Percentiles rank a stretch among this genome's conserved stretches.
Evolutionary conservation across 1,284 basidiomycete species (phyloP).

Genomic region (Ustilago curta): DNA sequence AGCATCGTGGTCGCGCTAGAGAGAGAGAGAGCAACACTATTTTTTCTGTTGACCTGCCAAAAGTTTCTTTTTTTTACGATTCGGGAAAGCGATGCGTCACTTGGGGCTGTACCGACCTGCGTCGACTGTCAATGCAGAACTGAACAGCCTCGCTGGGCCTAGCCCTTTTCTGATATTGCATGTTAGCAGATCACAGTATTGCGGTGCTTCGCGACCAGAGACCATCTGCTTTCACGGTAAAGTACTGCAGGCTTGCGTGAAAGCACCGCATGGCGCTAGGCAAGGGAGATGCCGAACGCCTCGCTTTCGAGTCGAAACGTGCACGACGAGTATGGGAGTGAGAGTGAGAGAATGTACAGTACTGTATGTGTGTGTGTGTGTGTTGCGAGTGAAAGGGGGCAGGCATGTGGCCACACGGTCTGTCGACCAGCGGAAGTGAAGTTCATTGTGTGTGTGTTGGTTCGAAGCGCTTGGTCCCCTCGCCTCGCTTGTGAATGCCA

Average conservation of each 20-base stretch:
- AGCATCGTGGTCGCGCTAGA: not conserved
- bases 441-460: not conserved
- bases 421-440: not conserved
- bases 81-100: constrained; percentile 1
- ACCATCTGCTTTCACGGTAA: too few species aligned
- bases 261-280: too few species aligned
- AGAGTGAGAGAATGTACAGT: too few species aligned
- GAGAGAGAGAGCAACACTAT: constrained; percentile 1
- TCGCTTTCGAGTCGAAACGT: too few species aligned
- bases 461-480: not conserved
- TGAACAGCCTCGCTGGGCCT: constrained; percentile 1
- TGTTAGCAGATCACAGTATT: too few species aligned
- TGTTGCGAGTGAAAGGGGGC: too few species aligned
- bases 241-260: too few species aligned
- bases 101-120: not conserved
- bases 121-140: not conserved
- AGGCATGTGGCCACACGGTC: not conserved
- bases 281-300: too few species aligned
- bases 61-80: not conserved
- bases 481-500: constrained; percentile 4
- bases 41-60: not conserved
- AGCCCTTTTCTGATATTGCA: too few species aligned
- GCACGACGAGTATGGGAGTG: too few species aligned
- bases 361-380: too few species aligned
- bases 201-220: too few species aligned